These are phyloP conservation scores for Gryganskiella cystojenkinii DNA, from an alignment of 192 early-diverging fungal genomes.

Conservation along the genomic window DNA sequence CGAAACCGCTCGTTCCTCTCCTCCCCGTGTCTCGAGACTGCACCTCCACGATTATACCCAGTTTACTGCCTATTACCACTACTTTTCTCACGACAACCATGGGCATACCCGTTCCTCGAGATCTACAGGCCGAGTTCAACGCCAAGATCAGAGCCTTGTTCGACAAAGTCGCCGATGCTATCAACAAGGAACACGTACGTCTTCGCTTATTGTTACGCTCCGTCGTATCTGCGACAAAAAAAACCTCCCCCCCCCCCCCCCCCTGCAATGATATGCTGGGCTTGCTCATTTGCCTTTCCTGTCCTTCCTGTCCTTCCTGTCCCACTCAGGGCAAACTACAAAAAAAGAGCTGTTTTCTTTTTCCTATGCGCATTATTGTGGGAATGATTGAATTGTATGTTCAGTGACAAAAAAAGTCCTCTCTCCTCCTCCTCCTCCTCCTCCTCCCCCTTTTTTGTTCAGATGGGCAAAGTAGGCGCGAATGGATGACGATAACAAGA, in stretches of 20 bases:
- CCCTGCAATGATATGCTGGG: too few species aligned
- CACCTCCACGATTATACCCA: not conserved
- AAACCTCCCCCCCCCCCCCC: too few species aligned
- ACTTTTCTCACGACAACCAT: not conserved
- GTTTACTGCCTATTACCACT: not conserved
- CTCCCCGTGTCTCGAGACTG: not conserved
- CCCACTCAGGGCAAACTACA: too few species aligned
- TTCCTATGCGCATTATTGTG: too few species aligned
- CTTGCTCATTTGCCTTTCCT: too few species aligned
- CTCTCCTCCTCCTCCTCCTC: too few species aligned
- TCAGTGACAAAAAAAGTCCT: too few species aligned
- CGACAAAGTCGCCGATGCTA: constrained; percentile 1
- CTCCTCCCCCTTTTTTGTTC: not conserved
- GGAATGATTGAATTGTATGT: too few species aligned
- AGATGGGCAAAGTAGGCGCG: too few species aligned
- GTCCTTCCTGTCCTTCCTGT: too few species aligned
- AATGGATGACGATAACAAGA: too few species aligned
- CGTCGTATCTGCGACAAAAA: not conserved
- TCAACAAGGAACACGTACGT: constrained; percentile 28
- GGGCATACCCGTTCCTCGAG: constrained; percentile 6
- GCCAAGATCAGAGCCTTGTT: constrained; percentile 14
- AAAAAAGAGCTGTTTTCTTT: too few species aligned
- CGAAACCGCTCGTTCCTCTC: not conserved
- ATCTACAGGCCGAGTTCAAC: constrained; percentile 12
- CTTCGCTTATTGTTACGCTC: not conserved